Conservation (phyloP, 2,329 filamentous ascomycete species). For the Capronia coronata region DNA sequence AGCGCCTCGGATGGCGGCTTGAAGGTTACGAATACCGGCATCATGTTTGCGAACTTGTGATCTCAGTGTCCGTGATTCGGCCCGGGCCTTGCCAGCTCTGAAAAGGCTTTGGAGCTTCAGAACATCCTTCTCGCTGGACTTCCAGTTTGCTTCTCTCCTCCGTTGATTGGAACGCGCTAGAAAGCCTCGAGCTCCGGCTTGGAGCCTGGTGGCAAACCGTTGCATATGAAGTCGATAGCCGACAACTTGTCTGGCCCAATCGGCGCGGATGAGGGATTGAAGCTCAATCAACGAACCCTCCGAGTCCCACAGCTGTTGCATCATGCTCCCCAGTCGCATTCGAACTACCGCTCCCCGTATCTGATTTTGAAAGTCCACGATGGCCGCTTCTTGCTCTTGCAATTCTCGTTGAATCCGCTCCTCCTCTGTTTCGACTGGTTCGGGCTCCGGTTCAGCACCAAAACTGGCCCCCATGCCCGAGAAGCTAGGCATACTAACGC, state of each 20-base stretch:
- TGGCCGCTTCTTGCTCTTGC: slow-evolving; percentile 62
- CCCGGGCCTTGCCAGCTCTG: slow-evolving; percentile 49
- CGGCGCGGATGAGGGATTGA: slow-evolving; percentile 79
- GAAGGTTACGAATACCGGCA: slow-evolving; percentile 44
- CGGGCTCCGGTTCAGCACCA: slow-evolving; percentile 70
- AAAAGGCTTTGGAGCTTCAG: slow-evolving; percentile 75
- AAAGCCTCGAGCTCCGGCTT: slow-evolving; percentile 71
- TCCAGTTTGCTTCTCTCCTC: slow-evolving; percentile 61
- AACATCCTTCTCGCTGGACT: slow-evolving; percentile 63
- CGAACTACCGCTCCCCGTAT: slow-evolving; percentile 73
- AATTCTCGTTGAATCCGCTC: slow-evolving; percentile 79
- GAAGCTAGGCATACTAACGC: slow-evolving; percentile 94
- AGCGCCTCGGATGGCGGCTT: slow-evolving; percentile 51
- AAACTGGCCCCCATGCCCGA: slow-evolving; percentile 96
- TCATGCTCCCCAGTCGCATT: slow-evolving; percentile 68
- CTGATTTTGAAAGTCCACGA: slow-evolving; percentile 80
- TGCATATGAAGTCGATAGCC: slow-evolving; percentile 78
- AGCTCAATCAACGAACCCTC: slow-evolving; percentile 73
- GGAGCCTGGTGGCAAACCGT: slow-evolving; percentile 69
- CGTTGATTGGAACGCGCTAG: slow-evolving; percentile 60
- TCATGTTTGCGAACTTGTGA: slow-evolving; percentile 37
- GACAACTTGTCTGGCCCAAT: slow-evolving; percentile 76
- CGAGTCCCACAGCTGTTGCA: slow-evolving; percentile 84
- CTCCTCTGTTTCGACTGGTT: slow-evolving; percentile 76
- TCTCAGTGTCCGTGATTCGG: slow-evolving; percentile 39